Base-by-base conservation (phyloP, 768 basidiomycete genomes). In the Mycena venus region DNA sequence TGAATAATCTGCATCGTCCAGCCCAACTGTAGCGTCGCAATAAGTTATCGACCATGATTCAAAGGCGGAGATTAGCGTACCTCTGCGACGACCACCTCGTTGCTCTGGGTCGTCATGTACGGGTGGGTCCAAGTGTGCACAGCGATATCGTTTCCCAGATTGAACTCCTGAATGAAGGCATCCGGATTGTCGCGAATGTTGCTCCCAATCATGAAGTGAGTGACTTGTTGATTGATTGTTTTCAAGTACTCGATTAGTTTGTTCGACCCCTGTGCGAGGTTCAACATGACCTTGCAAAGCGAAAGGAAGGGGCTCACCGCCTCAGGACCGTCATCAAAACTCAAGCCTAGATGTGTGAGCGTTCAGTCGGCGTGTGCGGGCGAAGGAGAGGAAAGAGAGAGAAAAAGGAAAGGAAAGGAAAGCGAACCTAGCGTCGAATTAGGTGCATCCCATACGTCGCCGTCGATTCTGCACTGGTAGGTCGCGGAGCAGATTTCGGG, bases 151-250 rank as follows among this genome's bases (percentile, higher is more conserved):
- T 86, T 77, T 2, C 84, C 85, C 14, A 80, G 79, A 23, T 86
- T 81, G 79, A 91, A 91, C 0, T 91, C 91, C 10, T 80, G 80
- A 66, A 84, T 75, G 83, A 96, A 95, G 49, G 86, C 78, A 19
- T 86, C 79, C 3, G 91, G 89, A 79, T 93, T 85, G 56, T 79
- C 66, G 29, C 94, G 78, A 72, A 97, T 94, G 80, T 96, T 94
- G 44, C 88, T 80, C 25, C 97, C 97, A 75, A 98, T 97, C 87
- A 96, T 90, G 83, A 97, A 98, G 81, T 97, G 96, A 6, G 96
- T 97, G 3, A 91, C 92, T 23, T 82, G 88, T 68, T 91, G 83
- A 73, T 92, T 90, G 69, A 96, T 88, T 21, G 84, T 67, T 70
- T 86, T 75, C 60, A 98, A 85, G 82, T 95, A 97, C 9, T 88